Conservation (phyloP, 148 eudicot genomes). For the Vaccinium myrtillus region DNA sequence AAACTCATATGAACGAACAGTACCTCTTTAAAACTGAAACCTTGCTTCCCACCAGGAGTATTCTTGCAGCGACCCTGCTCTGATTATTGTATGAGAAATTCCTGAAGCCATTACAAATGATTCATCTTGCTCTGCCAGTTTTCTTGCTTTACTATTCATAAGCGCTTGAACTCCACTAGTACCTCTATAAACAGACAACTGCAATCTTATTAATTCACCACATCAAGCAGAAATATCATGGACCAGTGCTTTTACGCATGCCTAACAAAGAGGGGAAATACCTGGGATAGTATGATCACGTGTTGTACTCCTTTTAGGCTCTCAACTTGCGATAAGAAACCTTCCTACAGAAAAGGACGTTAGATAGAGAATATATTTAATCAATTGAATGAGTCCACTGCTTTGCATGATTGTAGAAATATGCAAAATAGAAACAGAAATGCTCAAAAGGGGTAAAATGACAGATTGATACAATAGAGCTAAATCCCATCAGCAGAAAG, state of each 20-base stretch:
- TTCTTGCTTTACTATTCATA: constrained; percentile 65
- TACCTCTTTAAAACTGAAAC: constrained; percentile 86
- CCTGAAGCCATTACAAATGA: constrained; percentile 48
- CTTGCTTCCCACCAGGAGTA: constrained; percentile 76
- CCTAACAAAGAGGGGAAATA: constrained; percentile 22
- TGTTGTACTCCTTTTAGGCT: constrained; percentile 72
- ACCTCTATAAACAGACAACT: constrained; percentile 88
- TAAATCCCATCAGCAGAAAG: neutral
- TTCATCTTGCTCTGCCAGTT: constrained; percentile 81
- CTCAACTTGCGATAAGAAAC: constrained; percentile 55
- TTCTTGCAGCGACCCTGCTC: constrained; percentile 60
- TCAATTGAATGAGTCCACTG: neutral
- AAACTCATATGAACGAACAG: neutral
- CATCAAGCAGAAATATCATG: constrained; percentile 21
- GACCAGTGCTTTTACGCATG: constrained; percentile 2
- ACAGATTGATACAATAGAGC: neutral
- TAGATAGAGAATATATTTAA: neutral
- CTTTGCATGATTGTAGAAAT: neutral
- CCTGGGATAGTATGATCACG: constrained; percentile 83
- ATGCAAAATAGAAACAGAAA: neutral
- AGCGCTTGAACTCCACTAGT: constrained; percentile 76
- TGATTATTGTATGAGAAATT: constrained; percentile 78
- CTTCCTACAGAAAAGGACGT: constrained; percentile 56
- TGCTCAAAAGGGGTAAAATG: neutral
- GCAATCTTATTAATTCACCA: constrained; percentile 54